A percentile compares a stretch with the other conserved stretches of the same genome.
Conservation (phyloP, 2,329 filamentous ascomycete species). For the Cladosporium sp. region DNA sequence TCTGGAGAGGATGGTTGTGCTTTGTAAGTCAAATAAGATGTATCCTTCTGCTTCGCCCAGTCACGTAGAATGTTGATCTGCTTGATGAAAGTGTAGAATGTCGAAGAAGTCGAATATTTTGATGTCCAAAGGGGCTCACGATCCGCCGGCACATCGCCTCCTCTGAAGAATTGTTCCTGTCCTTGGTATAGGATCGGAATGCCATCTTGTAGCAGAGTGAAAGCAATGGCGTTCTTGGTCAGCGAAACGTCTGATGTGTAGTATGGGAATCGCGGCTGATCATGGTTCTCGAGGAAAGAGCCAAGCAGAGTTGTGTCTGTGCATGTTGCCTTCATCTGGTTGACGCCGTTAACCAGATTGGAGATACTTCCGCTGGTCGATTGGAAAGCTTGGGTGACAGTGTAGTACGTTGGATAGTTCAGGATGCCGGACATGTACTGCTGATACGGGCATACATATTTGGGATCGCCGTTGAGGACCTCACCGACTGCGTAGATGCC, state of each 20-base stretch:
- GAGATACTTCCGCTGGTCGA: slow-evolving; percentile 25
- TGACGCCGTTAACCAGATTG: slow-evolving; percentile 11
- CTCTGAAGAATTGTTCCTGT: slow-evolving; percentile 25
- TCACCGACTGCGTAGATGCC: slow-evolving; percentile 35
- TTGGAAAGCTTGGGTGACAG: slow-evolving; percentile 40
- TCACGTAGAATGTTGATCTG: slow-evolving; percentile 25
- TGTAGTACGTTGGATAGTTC: slow-evolving; percentile 38
- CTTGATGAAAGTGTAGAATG: slow-evolving; percentile 18
- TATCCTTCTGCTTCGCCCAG: slow-evolving; percentile 43
- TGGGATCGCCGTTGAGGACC: slow-evolving; percentile 28
- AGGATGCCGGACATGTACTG: slow-evolving; percentile 32
- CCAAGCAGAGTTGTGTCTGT: slow-evolving; percentile 22
- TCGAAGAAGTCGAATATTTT: slow-evolving; percentile 17
- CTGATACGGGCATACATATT: slow-evolving; percentile 33
- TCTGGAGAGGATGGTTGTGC: slow-evolving; percentile 44
- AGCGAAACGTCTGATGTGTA: slow-evolving; percentile 20
- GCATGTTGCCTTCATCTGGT: slow-evolving; percentile 6
- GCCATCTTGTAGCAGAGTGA: slow-evolving; percentile 23
- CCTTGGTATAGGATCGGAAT: slow-evolving; percentile 29
- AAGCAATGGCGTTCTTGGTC: slow-evolving; percentile 24
- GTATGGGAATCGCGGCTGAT: slow-evolving; percentile 22
- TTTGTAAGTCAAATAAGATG: slow-evolving; percentile 43
- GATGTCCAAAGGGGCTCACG: slow-evolving; percentile 22
- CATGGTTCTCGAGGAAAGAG: slow-evolving; percentile 26
- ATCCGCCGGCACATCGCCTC: slow-evolving; percentile 19